Evolutionary conservation across 148 eudicot species (phyloP), one percentile per base, ranked within the genome.

Genomic region (Diospyros lotus): DNA sequence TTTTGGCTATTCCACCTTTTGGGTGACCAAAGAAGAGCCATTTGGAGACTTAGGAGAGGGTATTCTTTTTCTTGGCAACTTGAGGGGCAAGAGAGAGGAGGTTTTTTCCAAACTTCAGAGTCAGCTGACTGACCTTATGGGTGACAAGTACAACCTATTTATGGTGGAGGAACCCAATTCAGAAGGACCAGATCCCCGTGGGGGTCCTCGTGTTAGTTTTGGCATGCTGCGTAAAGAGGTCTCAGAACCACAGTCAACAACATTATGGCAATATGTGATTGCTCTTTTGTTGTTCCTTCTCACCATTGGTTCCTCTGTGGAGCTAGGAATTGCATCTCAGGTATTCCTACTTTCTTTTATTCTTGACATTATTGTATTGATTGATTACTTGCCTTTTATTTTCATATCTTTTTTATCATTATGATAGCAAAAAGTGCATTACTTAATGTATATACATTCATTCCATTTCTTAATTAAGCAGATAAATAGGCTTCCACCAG

Each of bases 111-210:
- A 89, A 82, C 94, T 96, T 70, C 99, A 91, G 79, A 82, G 77
- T 84, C 97, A 93, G 79, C 84, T 96, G 53, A 73, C 76, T 69
- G 94, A 91, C 75, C 86, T 93, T 64, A 87, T 91, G 91, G 98
- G 90, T 42, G 89, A 93, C 79, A 96, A 89, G 71, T 96, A 96
- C 81, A 96, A 96, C 77, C 82, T 96, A 46, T 96, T 93, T 58
- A 96, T 96, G 99, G 94, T 96, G 71, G 99, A 93, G 87, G 99
- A 96, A 75, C 97, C 99, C 28, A 91, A 96, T 85, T 85, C 99
- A 8, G 98, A 96, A 84, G 93, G 78, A 59, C 89, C 86, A 63
- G 99, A 96, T 66, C 99, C 99, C 39, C 99, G 98, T 73, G 99
- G 99, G 80, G 98, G 98, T 39, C 99, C 99, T 39, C 94, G 99